These are phyloP conservation scores for Holtermannia corniformis DNA, from an alignment of 768 basidiomycete genomes.

Conservation along the genomic window DNA sequence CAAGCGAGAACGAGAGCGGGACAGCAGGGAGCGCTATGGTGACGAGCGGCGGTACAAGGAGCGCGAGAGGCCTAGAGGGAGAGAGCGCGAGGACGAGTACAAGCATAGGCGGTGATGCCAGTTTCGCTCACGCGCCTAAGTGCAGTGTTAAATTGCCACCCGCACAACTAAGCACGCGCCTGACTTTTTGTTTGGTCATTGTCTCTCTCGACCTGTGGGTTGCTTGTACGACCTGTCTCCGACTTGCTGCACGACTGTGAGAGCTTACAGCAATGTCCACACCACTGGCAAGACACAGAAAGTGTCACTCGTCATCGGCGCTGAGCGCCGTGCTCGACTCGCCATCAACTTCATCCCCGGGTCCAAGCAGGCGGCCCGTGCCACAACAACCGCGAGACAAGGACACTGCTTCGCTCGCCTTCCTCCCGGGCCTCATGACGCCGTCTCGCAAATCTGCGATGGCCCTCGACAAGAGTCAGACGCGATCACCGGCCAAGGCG, in stretches of 20 bases:
- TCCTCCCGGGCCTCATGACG: conserved; percentile 5
- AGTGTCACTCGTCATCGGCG: conserved; percentile 28
- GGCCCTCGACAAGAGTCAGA: not conserved
- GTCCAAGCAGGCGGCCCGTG: not conserved
- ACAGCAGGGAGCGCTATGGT: no score
- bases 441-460: not conserved
- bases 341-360: not conserved
- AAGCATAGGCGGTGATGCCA: no score
- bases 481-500: not conserved
- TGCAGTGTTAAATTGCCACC: no score
- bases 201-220: no score
- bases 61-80: no score
- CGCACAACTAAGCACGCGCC: no score
- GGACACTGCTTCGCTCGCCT: not conserved
- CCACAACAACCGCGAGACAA: not conserved
- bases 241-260: no score
- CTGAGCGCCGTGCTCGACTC: conserved; percentile 7
- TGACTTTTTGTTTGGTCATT: not conserved
- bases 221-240: no score
- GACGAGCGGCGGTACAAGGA: no score
- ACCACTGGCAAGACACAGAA: conserved; percentile 17
- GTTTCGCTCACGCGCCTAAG: no score
- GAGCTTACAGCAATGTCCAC: conserved; percentile 4
- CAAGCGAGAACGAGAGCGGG: no score
- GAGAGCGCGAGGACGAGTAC: no score